Conservation (phyloP, 1,139 yeast species). For the Kodamaea arcana region DNA sequence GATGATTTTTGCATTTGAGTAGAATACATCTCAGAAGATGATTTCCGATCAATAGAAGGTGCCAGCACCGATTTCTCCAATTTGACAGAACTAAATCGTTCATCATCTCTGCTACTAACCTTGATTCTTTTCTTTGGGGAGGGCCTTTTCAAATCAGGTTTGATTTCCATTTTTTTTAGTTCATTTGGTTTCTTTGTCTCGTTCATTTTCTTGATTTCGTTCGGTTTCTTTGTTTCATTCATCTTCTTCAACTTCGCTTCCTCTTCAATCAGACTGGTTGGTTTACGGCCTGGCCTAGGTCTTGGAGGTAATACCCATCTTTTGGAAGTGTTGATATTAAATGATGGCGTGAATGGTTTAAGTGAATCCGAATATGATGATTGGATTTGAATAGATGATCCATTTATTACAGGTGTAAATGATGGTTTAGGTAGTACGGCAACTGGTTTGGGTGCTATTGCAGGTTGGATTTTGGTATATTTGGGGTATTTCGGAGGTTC, state of each 20-base stretch:
- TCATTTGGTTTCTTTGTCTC: too few relatives aligned
- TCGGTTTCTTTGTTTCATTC: not conserved
- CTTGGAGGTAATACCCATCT: slow-evolving; percentile 66
- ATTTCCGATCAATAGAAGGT: too few relatives aligned
- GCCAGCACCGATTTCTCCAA: not conserved
- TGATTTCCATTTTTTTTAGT: too few relatives aligned
- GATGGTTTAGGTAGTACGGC: slow-evolving; percentile 27
- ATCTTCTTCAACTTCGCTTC: slow-evolving; percentile 9
- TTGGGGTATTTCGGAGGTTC: too few relatives aligned
- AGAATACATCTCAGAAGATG: too few relatives aligned
- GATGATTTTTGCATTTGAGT: too few relatives aligned
- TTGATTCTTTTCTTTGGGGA: slow-evolving; percentile 10
- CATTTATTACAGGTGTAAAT: slow-evolving; percentile 14
- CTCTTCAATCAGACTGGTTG: slow-evolving; percentile 18
- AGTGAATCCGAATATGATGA: slow-evolving; percentile 16
- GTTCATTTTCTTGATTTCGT: too few relatives aligned
- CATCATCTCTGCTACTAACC: too few relatives aligned
- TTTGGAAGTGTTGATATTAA: slow-evolving; percentile 47
- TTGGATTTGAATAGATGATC: slow-evolving; percentile 12
- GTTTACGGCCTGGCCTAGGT: slow-evolving; percentile 59
- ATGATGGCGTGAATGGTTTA: slow-evolving; percentile 16
- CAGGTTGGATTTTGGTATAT: slow-evolving; percentile 40
- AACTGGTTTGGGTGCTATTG: slow-evolving; percentile 37
- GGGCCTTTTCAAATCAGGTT: slow-evolving; percentile 5
- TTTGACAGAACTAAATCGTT: too few relatives aligned